Evolutionary conservation across 2,329 filamentous ascomycete species (phyloP).

Genomic region (Pseudocercospora fijiensis): DNA sequence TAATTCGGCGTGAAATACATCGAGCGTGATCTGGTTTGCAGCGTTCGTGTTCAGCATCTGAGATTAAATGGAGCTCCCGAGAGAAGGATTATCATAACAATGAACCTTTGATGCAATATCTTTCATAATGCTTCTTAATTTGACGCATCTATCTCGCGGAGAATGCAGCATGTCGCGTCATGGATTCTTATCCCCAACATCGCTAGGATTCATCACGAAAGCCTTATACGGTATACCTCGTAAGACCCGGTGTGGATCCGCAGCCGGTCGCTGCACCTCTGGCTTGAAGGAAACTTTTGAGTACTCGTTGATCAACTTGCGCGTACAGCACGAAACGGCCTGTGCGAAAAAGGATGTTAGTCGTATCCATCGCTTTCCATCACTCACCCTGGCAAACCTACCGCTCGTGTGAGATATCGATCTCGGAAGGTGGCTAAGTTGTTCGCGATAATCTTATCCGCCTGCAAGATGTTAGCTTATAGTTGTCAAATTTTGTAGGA

Average conservation of each 20-base stretch:
- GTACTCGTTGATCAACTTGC: neutral
- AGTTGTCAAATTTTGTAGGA: too few species aligned
- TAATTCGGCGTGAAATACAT: too few species aligned
- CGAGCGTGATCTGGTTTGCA: too few species aligned
- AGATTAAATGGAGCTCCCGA: too few species aligned
- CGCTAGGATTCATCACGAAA: neutral
- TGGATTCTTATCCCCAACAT: neutral
- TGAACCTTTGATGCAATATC: too few species aligned
- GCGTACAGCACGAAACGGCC: neutral
- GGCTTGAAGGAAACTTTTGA: neutral
- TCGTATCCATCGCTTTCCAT: neutral
- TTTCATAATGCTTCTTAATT: too few species aligned
- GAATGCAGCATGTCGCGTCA: neutral
- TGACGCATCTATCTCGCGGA: neutral
- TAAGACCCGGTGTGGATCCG: neutral
- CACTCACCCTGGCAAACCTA: neutral
- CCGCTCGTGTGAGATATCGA: conserved; percentile 32
- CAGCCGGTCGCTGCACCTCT: neutral
- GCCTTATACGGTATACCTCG: neutral
- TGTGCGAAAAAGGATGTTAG: neutral
- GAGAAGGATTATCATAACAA: too few species aligned
- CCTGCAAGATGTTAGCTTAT: neutral
- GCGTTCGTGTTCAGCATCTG: too few species aligned
- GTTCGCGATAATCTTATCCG: conserved; percentile 28
- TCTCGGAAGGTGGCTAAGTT: conserved; percentile 26